Evolutionary conservation across 148 eudicot genomes (phyloP).

Genomic region (Silene conica): DNA sequence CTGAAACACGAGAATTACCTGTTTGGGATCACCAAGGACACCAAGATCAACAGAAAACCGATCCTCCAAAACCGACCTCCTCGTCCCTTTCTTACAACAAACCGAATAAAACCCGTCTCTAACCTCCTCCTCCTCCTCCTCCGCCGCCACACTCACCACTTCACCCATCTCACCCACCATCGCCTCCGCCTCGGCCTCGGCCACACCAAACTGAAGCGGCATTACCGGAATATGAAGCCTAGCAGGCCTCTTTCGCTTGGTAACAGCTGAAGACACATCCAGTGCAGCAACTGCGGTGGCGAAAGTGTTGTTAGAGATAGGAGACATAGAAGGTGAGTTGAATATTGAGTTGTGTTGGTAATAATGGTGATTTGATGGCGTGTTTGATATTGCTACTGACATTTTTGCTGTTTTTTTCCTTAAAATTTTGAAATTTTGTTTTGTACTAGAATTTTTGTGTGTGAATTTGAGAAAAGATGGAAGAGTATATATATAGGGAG

Average conservation of each 20-base stretch:
- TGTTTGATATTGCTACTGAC: conserved; percentile 52
- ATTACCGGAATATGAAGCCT: conserved; percentile 58
- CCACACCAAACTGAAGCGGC: conserved; percentile 28
- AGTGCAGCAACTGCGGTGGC: background rate
- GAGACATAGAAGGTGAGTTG: conserved; percentile 16
- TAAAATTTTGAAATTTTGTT: background rate
- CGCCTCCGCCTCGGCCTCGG: conserved; percentile 18
- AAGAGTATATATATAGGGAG: background rate
- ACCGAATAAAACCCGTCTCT: conserved; percentile 70
- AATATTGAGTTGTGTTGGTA: conserved; percentile 14
- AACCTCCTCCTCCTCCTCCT: conserved; percentile 66
- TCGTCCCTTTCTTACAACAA: conserved; percentile 76
- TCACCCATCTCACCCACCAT: conserved; percentile 9
- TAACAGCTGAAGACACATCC: background rate
- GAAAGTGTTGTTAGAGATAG: conserved; percentile 23
- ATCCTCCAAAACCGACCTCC: conserved; percentile 62
- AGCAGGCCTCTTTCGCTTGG: conserved; percentile 74
- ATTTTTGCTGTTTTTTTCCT: conserved; percentile 7
- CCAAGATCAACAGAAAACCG: conserved; percentile 55
- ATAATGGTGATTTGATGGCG: conserved; percentile 48
- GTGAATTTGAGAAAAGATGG: background rate
- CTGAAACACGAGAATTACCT: conserved; percentile 39
- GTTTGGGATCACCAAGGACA: conserved; percentile 52
- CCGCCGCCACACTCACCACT: conserved; percentile 38
- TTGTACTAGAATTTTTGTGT: background rate